phyloP scores from a whole-genome alignment of 2,329 filamentous ascomycete species.

The Trichophyton schoenleinii region DNA sequence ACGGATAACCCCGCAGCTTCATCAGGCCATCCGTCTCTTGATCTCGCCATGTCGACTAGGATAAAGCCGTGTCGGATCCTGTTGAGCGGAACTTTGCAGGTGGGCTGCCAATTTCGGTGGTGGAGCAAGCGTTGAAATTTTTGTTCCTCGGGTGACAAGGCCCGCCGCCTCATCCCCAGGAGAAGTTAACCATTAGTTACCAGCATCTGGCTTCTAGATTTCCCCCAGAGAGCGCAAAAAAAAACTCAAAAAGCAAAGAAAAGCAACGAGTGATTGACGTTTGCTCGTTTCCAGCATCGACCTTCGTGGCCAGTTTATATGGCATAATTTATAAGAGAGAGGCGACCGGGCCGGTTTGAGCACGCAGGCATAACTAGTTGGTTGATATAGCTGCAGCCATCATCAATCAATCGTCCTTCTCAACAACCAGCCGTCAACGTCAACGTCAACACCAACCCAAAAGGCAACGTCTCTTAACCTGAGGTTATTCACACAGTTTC shows the following conservation, averaged over 20 bases:
- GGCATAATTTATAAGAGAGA: not conserved
- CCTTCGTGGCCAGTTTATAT: too few relatives aligned
- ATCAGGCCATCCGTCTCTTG: not conserved
- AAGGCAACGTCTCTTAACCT: too few relatives aligned
- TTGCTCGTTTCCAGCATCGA: too few relatives aligned
- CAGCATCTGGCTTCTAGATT: not conserved
- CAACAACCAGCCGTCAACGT: too few relatives aligned
- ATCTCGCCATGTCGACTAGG: not conserved
- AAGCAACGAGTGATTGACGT: too few relatives aligned
- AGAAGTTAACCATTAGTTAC: not conserved
- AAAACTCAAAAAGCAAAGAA: not conserved
- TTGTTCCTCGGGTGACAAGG: constrained; percentile 2
- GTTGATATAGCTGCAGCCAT: not conserved
- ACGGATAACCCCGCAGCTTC: not conserved
- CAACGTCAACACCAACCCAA: too few relatives aligned
- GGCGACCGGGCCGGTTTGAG: too few relatives aligned
- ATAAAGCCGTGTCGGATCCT: not conserved
- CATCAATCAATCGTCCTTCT: not conserved
- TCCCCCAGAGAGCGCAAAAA: not conserved
- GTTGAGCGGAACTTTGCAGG: not conserved
- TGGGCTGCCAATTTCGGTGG: not conserved
- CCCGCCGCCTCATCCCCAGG: constrained; percentile 1
- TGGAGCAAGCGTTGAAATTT: not conserved
- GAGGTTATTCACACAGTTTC: too few relatives aligned
- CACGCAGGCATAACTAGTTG: not conserved